Conservation (phyloP, 1,284 basidiomycete genomes). For the Mrakiaceae sp. region DNA sequence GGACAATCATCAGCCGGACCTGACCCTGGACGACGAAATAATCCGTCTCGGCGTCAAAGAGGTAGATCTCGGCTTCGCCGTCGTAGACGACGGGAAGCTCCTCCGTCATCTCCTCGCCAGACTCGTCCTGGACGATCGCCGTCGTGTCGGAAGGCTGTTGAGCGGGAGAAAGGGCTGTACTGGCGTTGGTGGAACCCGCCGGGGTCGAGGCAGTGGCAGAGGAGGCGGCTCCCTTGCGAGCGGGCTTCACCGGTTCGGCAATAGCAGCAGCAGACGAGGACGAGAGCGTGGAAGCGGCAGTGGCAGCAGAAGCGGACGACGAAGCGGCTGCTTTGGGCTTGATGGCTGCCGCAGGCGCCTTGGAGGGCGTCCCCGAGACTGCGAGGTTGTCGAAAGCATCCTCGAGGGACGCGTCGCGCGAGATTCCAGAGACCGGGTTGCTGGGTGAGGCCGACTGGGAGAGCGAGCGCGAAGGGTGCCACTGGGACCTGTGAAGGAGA, state of each 20-base stretch:
- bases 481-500: constrained; percentile 22
- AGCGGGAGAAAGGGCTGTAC: background rate
- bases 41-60: constrained; percentile 61
- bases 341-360: background rate
- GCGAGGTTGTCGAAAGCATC: background rate
- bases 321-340: background rate
- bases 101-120: constrained; percentile 17
- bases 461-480: constrained; percentile 1
- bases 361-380: background rate
- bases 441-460: constrained; percentile 1
- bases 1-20: constrained; percentile 56
- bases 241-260: too few species aligned
- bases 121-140: constrained; percentile 6
- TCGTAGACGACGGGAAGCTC: constrained; percentile 32
- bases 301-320: background rate
- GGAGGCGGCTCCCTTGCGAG: background rate
- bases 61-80: constrained; percentile 42
- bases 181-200: background rate
- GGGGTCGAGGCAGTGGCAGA: background rate
- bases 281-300: background rate
- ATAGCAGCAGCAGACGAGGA: background rate
- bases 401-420: background rate
- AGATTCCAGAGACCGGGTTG: background rate
- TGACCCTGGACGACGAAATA: constrained; percentile 63
- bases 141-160: background rate